These are phyloP conservation scores for Eremochloa ophiuroides DNA, from an alignment of 176 grass and related monocot genomes.

Conservation along the genomic window DNA sequence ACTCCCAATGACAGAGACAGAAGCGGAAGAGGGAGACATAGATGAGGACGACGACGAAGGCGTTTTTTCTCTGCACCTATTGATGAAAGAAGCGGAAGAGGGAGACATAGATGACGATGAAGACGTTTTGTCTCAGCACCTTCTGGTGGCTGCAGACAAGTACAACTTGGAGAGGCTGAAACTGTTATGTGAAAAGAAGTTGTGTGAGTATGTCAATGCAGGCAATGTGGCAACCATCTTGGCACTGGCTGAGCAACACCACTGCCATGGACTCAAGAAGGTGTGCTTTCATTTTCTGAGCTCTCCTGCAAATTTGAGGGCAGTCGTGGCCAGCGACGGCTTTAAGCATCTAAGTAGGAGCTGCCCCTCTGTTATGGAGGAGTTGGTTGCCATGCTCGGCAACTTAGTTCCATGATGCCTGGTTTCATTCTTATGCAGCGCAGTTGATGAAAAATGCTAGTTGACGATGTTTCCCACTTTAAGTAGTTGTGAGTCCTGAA, in stretches of 20 bases:
- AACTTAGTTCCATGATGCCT: not conserved
- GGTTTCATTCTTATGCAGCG: not conserved
- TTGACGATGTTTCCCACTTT: not conserved
- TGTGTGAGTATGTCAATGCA: not conserved
- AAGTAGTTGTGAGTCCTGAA: not conserved
- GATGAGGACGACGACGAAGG: no score
- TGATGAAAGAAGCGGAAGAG: no score
- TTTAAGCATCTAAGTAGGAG: not conserved
- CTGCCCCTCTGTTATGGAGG: not conserved
- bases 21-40: not conserved
- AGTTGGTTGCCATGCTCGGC: not conserved
- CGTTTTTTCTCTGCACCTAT: no score
- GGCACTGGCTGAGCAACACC: not conserved
- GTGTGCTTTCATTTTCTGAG: not conserved
- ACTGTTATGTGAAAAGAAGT: conserved; percentile 30
- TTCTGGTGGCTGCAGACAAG: conserved; percentile 37
- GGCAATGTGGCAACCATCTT: not conserved
- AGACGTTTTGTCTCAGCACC: conserved; percentile 25
- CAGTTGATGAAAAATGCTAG: not conserved
- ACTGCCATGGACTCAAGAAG: not conserved
- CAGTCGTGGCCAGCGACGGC: not conserved
- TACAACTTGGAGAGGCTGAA: conserved; percentile 43
- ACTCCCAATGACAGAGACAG: not conserved
- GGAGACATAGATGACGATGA: not conserved
- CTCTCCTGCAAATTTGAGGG: not conserved